Conservation (phyloP, 2,329 filamentous ascomycete genomes). For the Fusarium virguliforme region DNA sequence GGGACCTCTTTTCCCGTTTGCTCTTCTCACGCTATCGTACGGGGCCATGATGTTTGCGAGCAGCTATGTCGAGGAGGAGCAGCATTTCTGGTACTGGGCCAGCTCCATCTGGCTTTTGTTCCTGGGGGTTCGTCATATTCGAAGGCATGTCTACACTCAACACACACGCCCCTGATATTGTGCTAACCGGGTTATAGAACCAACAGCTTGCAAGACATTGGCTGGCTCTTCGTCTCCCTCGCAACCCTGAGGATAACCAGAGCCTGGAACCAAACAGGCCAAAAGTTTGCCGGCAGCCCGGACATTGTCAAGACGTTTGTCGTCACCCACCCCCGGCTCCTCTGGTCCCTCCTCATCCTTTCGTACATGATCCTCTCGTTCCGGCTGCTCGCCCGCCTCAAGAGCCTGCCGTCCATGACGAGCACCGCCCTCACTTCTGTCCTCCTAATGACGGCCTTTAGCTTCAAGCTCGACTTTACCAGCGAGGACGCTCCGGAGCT, state of each 20-base stretch:
- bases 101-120: slow-evolving; percentile 78
- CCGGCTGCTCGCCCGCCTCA: slow-evolving; percentile 62
- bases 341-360: slow-evolving; percentile 82
- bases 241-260: slow-evolving; percentile 76
- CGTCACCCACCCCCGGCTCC: slow-evolving; percentile 71
- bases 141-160: slow-evolving; percentile 54
- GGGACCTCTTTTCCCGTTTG: slow-evolving; percentile 60
- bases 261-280: slow-evolving; percentile 96
- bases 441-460: slow-evolving; percentile 71
- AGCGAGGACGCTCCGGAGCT: slow-evolving; percentile 90
- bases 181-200: slow-evolving; percentile 45
- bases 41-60: slow-evolving; percentile 96
- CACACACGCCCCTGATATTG: not conserved
- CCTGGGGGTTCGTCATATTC: slow-evolving; percentile 66
- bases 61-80: slow-evolving; percentile 98
- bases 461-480: slow-evolving; percentile 93
- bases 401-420: slow-evolving; percentile 60
- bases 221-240: slow-evolving; percentile 66
- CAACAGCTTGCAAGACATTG: slow-evolving; percentile 49
- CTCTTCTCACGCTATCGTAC: slow-evolving; percentile 74
- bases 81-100: slow-evolving; percentile 98
- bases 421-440: slow-evolving; percentile 60
- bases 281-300: slow-evolving; percentile 92
- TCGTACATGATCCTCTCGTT: slow-evolving; percentile 76
- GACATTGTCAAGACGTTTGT: slow-evolving; percentile 86